Conservation (phyloP, 768 basidiomycete species). For the Clitopilus passeckerianus region DNA sequence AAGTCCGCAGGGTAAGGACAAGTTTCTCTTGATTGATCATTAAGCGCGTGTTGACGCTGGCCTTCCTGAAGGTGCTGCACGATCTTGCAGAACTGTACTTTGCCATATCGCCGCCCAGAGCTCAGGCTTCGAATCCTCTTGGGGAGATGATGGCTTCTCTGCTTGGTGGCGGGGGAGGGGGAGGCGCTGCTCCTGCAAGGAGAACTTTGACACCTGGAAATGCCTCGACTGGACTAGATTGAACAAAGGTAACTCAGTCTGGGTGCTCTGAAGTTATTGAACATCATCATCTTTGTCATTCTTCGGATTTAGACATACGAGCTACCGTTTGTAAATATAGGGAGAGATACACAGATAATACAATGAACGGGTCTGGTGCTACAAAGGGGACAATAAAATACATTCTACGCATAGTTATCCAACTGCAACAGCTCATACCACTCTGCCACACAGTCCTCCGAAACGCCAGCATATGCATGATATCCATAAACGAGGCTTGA, state of each 20-base stretch:
- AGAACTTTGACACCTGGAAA: neutral
- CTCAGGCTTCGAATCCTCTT: neutral
- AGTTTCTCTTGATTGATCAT: neutral
- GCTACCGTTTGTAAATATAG: neutral
- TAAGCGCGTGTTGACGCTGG: neutral
- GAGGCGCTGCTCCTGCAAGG: neutral
- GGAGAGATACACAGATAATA: neutral
- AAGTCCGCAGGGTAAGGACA: slow-evolving; percentile 57
- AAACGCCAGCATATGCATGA: neutral
- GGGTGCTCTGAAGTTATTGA: neutral
- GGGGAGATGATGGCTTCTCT: slow-evolving; percentile 1
- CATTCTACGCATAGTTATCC: slow-evolving; percentile 5
- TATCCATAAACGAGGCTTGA: neutral
- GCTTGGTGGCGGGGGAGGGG: neutral
- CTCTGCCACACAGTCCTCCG: neutral
- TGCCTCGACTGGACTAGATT: slow-evolving; percentile 5
- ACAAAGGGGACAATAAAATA: neutral
- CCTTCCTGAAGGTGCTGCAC: neutral
- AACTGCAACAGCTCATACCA: slow-evolving; percentile 8
- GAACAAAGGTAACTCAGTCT: neutral
- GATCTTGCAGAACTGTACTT: slow-evolving; percentile 1
- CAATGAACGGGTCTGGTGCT: neutral
- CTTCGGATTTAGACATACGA: too few relatives aligned
- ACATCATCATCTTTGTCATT: too few relatives aligned
- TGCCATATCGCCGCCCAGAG: neutral